Base-by-base conservation (phyloP, 176 grass and related monocot species). In the Oryza brachyantha region DNA sequence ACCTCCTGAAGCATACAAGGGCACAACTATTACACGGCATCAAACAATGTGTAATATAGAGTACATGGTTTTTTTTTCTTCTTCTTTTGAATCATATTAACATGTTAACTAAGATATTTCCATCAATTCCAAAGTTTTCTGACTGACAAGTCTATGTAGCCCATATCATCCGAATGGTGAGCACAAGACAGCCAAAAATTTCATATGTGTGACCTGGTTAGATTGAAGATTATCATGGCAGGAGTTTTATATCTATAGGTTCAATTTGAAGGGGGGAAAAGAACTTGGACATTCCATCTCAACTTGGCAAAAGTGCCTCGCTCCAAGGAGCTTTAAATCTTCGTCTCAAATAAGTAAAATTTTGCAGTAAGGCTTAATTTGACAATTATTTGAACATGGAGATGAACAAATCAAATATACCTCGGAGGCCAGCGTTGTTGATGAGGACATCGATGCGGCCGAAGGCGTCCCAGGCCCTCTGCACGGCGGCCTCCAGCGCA, bases 401-500 rank as follows among this genome's bases (percentile, higher is more conserved):
- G 43, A 46, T 24, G n/a, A 8, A 70, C 13, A 60, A 69, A 73
- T 19, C 22, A 10, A 26, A 55, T 75, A 21, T 52, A 97, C 94
- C 94, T 88, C 94, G 78, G 21, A 94, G 70, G 25, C 94, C 94
- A 13, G 91, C 91, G 68, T 97, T 97, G 76, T 97, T 94, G n/a
- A 97, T 52, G 84, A 94, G 40, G 37, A 74, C 89, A 45, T 94
- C 89, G 74, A 97, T 84, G 74, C 87, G 94, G 34, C 89, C 94
- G 45, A 93, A 93, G 28, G 90, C 85, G 46, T 83, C 81, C 93
- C 93, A 97, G 16, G 90, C 88, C 10, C 11, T 76, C 84, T 81
- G 76, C 60, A 90, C 87, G 5, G 79, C 89, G 0, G 64, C 87
- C 45, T 92, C 86, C 28, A 92, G 62, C 34, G 43, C 85, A 16